Evolutionary conservation across 2,329 filamentous ascomycete genomes (phyloP), one percentile per base, ranked within the genome.

Genomic region (Arthrobotrys iridis): DNA sequence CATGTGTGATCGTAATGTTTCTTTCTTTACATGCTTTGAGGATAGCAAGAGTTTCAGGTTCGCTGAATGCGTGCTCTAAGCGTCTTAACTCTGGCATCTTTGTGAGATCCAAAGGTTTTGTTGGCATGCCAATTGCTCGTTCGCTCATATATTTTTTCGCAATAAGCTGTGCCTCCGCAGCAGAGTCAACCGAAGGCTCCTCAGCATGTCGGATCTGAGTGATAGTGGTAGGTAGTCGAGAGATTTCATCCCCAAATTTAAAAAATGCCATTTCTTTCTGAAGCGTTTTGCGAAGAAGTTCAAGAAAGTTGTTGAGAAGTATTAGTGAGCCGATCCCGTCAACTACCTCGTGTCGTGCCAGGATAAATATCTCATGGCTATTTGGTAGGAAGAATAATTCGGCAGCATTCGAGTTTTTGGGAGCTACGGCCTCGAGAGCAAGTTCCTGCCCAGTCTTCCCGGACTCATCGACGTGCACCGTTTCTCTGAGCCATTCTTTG

Each of bases 391-490:
- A 41, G 7, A 15, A 48, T 15, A 68, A 2, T 41, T 41, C 45
- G 8, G 52, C 52, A 15, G 52, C 26, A 10, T 15, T 11, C 7
- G 50, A 57, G 3, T 2, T n/a, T 3, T 13, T 28, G n/a, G 64
- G 37, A 8, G 24, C 30, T 15, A 30, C 28, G 13, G 40, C 24
- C 7, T 33, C 20, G 4, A 35, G 22, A 6, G 35, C 62, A 1
- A 67, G n/a, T 48, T 67, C 64, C n/a, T 18, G 50, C 13, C 30
- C 64, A 10, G 40, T 46, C 33, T 50, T 67, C 4, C 64, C 30
- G 2, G 64, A 58, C 2, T 4, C 6, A 28, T 59, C 28, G 26
- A 59, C 28, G 2, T 50, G 24, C 1, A 67, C 41, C 1, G 64
- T 67, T 28, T 50, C 24, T 48, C 59, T 13, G 5, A 59, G 11